Percentiles rank a stretch among this genome's conserved stretches.
phyloP scores from a whole-genome alignment of 2,329 filamentous ascomycete species.

The Stachybotrys elegans region DNA sequence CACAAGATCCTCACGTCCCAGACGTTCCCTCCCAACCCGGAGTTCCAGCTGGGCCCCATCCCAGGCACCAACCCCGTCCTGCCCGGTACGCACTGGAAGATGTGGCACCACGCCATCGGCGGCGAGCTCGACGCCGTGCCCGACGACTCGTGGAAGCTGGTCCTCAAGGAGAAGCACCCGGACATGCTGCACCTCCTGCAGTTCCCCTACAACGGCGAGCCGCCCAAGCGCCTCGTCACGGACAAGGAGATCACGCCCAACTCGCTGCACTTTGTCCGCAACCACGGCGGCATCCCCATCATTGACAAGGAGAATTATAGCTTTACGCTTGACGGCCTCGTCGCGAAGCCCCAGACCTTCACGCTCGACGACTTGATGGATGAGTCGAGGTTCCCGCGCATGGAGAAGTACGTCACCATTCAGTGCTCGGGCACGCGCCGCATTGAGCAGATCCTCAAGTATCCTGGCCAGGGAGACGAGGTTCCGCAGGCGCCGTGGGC shows the following conservation, averaged over 20 bases:
- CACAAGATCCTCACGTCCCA: conserved; percentile 38
- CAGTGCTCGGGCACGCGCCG: conserved; percentile 67
- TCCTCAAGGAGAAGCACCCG: conserved; percentile 50
- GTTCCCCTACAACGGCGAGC: conserved; percentile 61
- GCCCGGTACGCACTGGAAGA: conserved; percentile 50
- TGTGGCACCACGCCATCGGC: conserved; percentile 48
- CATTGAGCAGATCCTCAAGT: conserved; percentile 61
- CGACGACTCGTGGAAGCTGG: conserved; percentile 52
- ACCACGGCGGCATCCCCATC: conserved; percentile 65
- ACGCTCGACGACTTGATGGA: conserved; percentile 57
- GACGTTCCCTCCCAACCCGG: conserved; percentile 33
- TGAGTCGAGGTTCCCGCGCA: conserved; percentile 53
- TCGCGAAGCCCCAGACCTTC: conserved; percentile 51
- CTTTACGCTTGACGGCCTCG: conserved; percentile 54
- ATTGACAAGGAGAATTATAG: conserved; percentile 53
- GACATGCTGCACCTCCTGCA: conserved; percentile 59
- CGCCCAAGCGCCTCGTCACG: conserved; percentile 51
- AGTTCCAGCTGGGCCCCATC: conserved; percentile 51
- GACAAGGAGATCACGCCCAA: conserved; percentile 57
- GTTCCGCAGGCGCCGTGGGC: conserved; percentile 52
- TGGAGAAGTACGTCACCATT: conserved; percentile 54
- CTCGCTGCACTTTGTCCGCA: conserved; percentile 57
- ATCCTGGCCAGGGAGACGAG: conserved; percentile 64
- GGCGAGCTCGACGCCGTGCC: conserved; percentile 39
- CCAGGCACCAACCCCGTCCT: conserved; percentile 54